These are phyloP conservation scores for Viola pubescens DNA, from an alignment of 441 rosid species.

Conservation along the genomic window DNA sequence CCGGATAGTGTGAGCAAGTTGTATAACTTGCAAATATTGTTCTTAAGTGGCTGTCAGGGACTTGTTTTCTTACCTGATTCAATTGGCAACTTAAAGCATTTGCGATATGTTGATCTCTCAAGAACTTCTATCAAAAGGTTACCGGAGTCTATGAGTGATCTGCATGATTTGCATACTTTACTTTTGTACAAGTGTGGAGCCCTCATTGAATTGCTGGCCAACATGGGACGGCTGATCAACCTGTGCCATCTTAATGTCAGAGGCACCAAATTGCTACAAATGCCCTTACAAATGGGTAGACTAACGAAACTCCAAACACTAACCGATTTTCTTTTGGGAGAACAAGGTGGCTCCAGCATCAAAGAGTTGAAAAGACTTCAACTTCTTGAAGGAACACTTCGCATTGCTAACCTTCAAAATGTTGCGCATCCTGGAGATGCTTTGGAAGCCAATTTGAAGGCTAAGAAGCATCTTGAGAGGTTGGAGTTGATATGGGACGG, in stretches of 20 bases:
- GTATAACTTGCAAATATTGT: conserved; percentile 5
- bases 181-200: background rate
- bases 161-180: conserved; percentile 4
- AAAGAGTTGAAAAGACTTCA: conserved; percentile 16
- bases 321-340: conserved; percentile 15
- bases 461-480: conserved; percentile 16
- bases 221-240: conserved; percentile 7
- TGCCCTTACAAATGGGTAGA: conserved; percentile 19
- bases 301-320: conserved; percentile 17
- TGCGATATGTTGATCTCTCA: conserved; percentile 8
- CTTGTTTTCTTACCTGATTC: background rate
- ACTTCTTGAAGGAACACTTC: conserved; percentile 18
- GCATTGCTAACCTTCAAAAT: conserved; percentile 16
- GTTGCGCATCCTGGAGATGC: conserved; percentile 17
- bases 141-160: conserved; percentile 2
- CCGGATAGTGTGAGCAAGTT: conserved; percentile 3
- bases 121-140: background rate
- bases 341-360: conserved; percentile 17
- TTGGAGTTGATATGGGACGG: conserved; percentile 20
- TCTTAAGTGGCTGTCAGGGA: background rate
- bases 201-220: conserved; percentile 17
- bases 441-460: conserved; percentile 10
- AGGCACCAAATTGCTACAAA: conserved; percentile 11
- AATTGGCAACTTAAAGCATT: conserved; percentile 8
- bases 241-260: conserved; percentile 18